Conservation (phyloP, 2,329 filamentous ascomycete species). For the Lasiodiplodia sp. region DNA sequence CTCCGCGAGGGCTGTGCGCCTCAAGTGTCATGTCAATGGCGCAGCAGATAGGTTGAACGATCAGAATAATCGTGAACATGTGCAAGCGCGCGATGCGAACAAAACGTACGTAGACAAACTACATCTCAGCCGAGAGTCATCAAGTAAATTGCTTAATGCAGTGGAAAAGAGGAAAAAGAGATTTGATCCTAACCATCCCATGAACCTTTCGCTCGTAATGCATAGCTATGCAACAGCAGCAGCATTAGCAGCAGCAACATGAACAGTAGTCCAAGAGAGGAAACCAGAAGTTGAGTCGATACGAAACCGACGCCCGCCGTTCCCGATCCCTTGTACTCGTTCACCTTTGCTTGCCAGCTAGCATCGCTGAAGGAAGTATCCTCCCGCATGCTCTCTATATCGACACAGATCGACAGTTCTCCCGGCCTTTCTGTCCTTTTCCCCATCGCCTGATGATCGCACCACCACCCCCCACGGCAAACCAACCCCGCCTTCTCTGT, state of each 20-base stretch:
- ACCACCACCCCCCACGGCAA: neutral
- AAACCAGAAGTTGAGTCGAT: neutral
- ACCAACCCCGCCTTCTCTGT: neutral
- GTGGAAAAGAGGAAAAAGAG: neutral
- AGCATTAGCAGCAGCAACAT: neutral
- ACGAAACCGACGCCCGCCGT: neutral
- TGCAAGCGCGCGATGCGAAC: neutral
- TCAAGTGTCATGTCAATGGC: neutral
- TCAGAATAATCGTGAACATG: neutral
- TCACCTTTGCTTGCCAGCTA: neutral
- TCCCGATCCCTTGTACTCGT: neutral
- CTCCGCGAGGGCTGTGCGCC: neutral
- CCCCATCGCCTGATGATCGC: slow-evolving; percentile 3
- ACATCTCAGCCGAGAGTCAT: neutral
- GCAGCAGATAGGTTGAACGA: neutral
- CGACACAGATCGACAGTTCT: slow-evolving; percentile 2
- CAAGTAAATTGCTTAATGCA: neutral
- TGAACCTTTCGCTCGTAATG: slow-evolving; percentile 20
- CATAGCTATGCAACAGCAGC: slow-evolving; percentile 18
- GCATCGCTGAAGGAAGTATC: neutral
- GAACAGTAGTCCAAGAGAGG: neutral
- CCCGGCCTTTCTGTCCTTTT: neutral
- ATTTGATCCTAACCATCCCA: slow-evolving; percentile 3
- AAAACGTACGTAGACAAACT: neutral
- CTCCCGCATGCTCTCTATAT: slow-evolving; percentile 12